These are phyloP conservation scores for Talaromyces ruber DNA, from an alignment of 495 filamentous ascomycete species.

Conservation along the genomic window DNA sequence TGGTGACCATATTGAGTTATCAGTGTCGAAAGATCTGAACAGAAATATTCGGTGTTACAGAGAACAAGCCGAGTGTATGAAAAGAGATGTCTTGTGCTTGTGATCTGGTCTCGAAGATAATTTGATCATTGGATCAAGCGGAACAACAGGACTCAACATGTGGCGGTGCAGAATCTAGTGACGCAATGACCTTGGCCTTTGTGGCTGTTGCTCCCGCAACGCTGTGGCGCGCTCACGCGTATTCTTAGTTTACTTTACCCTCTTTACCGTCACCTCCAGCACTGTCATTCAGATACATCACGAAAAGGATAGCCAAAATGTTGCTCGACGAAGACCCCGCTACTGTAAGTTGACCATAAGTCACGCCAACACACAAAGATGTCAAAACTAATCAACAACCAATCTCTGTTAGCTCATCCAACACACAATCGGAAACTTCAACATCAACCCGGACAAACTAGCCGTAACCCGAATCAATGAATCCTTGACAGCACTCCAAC, in stretches of 20 bases:
- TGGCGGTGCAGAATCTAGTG: conserved; percentile 31
- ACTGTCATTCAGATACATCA: background rate
- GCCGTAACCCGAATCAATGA: conserved; percentile 80
- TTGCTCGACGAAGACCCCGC: conserved; percentile 94
- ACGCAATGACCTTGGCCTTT: conserved; percentile 8
- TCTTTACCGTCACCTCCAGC: no score
- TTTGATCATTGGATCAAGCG: background rate
- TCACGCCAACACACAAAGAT: no score
- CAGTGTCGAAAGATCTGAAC: background rate
- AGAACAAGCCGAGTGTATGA: background rate
- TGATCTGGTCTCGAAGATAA: background rate
- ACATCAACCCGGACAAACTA: conserved; percentile 78
- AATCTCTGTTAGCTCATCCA: conserved; percentile 61
- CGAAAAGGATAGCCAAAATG: conserved; percentile 49
- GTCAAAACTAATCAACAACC: no score
- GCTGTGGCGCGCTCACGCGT: conserved; percentile 9
- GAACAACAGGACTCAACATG: conserved; percentile 16
- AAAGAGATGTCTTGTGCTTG: background rate
- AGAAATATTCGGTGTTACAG: background rate
- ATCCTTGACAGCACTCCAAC: conserved; percentile 68
- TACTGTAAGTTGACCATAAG: conserved; percentile 47
- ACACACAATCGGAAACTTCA: conserved; percentile 89
- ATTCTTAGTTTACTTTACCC: background rate
- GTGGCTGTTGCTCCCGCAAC: conserved; percentile 46
- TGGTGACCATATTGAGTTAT: conserved; percentile 41